Evolutionary conservation across 2,329 filamentous ascomycete species (phyloP).

Genomic region (Sporothrix phasma): DNA sequence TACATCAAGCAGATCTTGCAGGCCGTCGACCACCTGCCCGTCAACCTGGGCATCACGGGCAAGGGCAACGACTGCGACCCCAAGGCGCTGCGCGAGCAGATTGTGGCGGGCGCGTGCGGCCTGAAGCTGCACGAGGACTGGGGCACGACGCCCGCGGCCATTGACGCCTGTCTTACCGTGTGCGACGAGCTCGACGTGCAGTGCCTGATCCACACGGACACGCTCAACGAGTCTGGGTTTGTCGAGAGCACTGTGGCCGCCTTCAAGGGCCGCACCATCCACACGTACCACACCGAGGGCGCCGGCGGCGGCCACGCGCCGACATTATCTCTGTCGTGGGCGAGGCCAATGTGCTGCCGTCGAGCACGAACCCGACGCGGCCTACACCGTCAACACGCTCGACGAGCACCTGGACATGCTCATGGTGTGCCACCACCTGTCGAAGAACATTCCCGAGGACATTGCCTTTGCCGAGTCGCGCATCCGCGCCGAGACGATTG

Average conservation of each 20-base stretch:
- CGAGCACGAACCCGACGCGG: slow-evolving; percentile 83
- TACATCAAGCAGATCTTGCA: slow-evolving; percentile 86
- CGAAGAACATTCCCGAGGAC: slow-evolving; percentile 87
- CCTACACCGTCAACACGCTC: slow-evolving; percentile 88
- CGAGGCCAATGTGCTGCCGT: slow-evolving; percentile 77
- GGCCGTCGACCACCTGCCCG: slow-evolving; percentile 66
- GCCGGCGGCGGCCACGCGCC: slow-evolving; percentile 91
- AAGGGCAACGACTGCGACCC: slow-evolving; percentile 82
- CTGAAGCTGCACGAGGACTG: slow-evolving; percentile 95
- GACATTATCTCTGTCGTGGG: slow-evolving; percentile 94
- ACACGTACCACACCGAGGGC: slow-evolving; percentile 95
- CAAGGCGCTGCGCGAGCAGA: slow-evolving; percentile 64
- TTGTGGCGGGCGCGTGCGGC: slow-evolving; percentile 74
- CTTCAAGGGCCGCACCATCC: slow-evolving; percentile 78
- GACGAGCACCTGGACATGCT: slow-evolving; percentile 97
- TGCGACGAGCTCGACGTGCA: slow-evolving; percentile 91
- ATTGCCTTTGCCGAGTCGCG: slow-evolving; percentile 90
- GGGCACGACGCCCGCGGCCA: slow-evolving; percentile 83
- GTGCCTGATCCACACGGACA: slow-evolving; percentile 91
- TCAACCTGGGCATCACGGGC: slow-evolving; percentile 85
- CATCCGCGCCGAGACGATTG: slow-evolving; percentile 92
- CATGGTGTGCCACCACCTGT: slow-evolving; percentile 95
- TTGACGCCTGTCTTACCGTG: slow-evolving; percentile 74
- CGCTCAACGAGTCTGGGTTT: slow-evolving; percentile 93
- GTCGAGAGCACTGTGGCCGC: slow-evolving; percentile 84